Conservation (phyloP, 2,329 filamentous ascomycete species). For the Stagonosporopsis cucurbitacearum region DNA sequence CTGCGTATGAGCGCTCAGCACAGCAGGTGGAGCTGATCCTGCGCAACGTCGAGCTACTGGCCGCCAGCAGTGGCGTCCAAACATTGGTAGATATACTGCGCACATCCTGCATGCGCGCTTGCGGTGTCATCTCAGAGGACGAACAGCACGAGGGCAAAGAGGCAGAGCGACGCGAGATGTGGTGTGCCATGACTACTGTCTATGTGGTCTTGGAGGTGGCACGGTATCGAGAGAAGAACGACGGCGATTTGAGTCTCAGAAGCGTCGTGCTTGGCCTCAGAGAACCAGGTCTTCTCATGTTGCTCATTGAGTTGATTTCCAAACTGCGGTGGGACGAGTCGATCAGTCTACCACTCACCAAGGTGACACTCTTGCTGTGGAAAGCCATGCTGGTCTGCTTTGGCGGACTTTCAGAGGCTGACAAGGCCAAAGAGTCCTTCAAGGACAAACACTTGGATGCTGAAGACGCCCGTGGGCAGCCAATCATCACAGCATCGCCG, state of each 20-base stretch:
- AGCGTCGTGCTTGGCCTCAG: slow-evolving; percentile 39
- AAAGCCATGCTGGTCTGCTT: slow-evolving; percentile 88
- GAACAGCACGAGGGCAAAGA: slow-evolving; percentile 46
- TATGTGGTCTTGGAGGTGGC: slow-evolving; percentile 59
- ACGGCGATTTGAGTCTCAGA: slow-evolving; percentile 60
- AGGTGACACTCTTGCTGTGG: slow-evolving; percentile 82
- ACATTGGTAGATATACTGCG: slow-evolving; percentile 50
- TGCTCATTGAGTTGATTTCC: slow-evolving; percentile 68
- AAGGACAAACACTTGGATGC: slow-evolving; percentile 63
- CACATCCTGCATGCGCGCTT: slow-evolving; percentile 40
- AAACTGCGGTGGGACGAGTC: slow-evolving; percentile 63
- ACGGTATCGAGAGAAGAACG: slow-evolving; percentile 43
- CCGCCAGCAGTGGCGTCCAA: slow-evolving; percentile 50
- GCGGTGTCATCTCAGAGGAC: slow-evolving; percentile 34
- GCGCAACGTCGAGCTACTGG: slow-evolving; percentile 52
- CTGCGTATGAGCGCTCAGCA: slow-evolving; percentile 41
- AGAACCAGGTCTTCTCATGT: slow-evolving; percentile 71
- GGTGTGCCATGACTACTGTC: slow-evolving; percentile 58
- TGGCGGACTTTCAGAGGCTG: slow-evolving; percentile 76
- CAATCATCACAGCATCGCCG: slow-evolving; percentile 89
- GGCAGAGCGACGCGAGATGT: slow-evolving; percentile 53
- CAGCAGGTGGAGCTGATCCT: slow-evolving; percentile 55
- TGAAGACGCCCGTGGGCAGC: slow-evolving; percentile 67
- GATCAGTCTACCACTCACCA: slow-evolving; percentile 63
- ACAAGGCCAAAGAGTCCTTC: slow-evolving; percentile 74